A percentile compares a stretch with the other conserved stretches of the same genome.
Evolutionary conservation across 768 basidiomycete species (phyloP).

Genomic region (Lentinula raphanica): DNA sequence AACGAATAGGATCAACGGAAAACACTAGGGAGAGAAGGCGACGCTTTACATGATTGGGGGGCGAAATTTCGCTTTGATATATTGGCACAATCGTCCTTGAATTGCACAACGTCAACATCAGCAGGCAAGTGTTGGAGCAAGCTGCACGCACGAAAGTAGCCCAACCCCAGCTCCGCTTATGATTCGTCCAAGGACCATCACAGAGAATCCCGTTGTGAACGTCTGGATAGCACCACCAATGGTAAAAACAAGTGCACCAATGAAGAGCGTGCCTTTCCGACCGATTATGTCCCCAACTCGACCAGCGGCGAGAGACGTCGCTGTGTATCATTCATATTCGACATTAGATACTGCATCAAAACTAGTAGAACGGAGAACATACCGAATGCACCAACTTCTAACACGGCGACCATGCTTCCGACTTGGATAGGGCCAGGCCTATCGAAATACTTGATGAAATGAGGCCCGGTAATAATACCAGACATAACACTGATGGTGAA

Average conservation of each 20-base stretch:
- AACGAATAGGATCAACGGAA: no score
- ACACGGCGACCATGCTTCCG: slow-evolving; percentile 92
- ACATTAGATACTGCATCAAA: not conserved
- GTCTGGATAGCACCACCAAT: slow-evolving; percentile 85
- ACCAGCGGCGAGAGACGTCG: slow-evolving; percentile 86
- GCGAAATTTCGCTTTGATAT: slow-evolving; percentile 94
- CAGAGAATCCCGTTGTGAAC: slow-evolving; percentile 68
- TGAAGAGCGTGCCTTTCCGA: slow-evolving; percentile 76
- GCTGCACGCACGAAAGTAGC: slow-evolving; percentile 50
- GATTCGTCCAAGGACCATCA: slow-evolving; percentile 42
- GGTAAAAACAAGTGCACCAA: slow-evolving; percentile 82
- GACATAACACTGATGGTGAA: slow-evolving; percentile 59
- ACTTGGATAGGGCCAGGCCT: slow-evolving; percentile 70
- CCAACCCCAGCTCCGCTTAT: slow-evolving; percentile 61
- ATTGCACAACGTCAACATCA: not conserved
- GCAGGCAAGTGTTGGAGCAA: not conserved
- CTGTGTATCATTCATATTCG: slow-evolving; percentile 28
- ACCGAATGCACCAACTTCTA: slow-evolving; percentile 92
- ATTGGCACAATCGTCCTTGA: slow-evolving; percentile 86
- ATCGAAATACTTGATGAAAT: slow-evolving; percentile 80
- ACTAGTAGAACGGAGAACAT: slow-evolving; percentile 18
- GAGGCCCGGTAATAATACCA: slow-evolving; percentile 84
- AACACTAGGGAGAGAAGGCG: no score
- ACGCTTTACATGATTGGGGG: slow-evolving; percentile 73
- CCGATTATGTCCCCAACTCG: slow-evolving; percentile 82